Conservation (phyloP, 2,329 filamentous ascomycete genomes). For the Clarireedia sp. region DNA sequence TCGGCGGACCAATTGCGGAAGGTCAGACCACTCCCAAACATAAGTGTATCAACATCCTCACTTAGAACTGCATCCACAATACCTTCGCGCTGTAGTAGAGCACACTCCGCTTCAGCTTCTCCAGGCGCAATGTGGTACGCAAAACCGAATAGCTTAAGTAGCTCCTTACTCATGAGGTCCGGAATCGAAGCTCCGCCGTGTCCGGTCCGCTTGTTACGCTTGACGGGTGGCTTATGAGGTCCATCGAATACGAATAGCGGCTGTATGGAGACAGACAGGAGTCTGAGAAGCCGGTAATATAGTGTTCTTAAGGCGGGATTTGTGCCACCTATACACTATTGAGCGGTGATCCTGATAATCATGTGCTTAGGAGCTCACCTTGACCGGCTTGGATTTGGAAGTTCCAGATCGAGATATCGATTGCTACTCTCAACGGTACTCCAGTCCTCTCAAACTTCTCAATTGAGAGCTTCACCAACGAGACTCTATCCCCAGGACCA, state of each 20-base stretch:
- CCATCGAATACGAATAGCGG: constrained; percentile 90
- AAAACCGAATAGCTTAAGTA: constrained; percentile 81
- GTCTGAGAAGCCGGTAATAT: constrained; percentile 79
- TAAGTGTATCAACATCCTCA: constrained; percentile 93
- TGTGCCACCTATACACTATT: constrained; percentile 53
- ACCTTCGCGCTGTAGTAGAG: constrained; percentile 70
- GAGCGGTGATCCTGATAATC: background rate
- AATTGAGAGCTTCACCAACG: constrained; percentile 74
- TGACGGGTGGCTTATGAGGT: constrained; percentile 75
- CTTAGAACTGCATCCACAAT: constrained; percentile 90
- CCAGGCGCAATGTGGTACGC: constrained; percentile 79
- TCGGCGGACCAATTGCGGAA: constrained; percentile 80
- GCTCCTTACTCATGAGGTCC: constrained; percentile 69
- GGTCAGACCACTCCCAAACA: constrained; percentile 83
- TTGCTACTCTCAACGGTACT: constrained; percentile 74
- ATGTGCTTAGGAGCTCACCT: constrained; percentile 36
- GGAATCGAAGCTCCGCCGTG: constrained; percentile 58
- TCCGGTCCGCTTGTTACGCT: constrained; percentile 71
- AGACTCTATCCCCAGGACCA: constrained; percentile 68
- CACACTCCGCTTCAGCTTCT: constrained; percentile 94
- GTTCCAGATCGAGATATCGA: constrained; percentile 96
- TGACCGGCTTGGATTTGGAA: constrained; percentile 83
- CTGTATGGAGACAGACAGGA: constrained; percentile 70
- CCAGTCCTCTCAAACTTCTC: constrained; percentile 63
- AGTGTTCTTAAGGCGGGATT: constrained; percentile 88